Conservation (phyloP, 345 rosid genomes). For the Hibiscus tridactylites region DNA sequence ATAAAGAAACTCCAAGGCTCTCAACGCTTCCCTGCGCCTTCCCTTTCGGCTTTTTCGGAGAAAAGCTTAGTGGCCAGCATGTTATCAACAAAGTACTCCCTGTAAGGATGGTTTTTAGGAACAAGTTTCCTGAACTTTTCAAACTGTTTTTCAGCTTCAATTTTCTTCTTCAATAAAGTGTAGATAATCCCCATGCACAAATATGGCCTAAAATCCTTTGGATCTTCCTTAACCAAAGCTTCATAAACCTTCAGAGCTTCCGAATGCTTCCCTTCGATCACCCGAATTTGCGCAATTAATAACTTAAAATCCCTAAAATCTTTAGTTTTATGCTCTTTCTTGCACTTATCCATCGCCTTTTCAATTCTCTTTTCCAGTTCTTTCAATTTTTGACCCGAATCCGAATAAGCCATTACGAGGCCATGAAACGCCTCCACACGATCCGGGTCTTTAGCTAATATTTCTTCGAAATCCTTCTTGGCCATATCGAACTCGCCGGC, state of each 20-base stretch:
- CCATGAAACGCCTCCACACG: slow-evolving; percentile 90
- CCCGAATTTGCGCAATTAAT: slow-evolving; percentile 64
- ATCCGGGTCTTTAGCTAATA: slow-evolving; percentile 57
- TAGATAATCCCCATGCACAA: slow-evolving; percentile 85
- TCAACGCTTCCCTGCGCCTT: slow-evolving; percentile 33
- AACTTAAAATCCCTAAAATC: slow-evolving; percentile 76
- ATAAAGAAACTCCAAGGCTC: not conserved
- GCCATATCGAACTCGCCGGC: slow-evolving; percentile 61
- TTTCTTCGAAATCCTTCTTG: slow-evolving; percentile 45
- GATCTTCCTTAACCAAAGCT: slow-evolving; percentile 79
- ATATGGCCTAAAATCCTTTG: slow-evolving; percentile 87
- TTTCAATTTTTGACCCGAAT: slow-evolving; percentile 36
- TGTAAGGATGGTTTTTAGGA: slow-evolving; percentile 76
- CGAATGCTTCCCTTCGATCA: slow-evolving; percentile 50
- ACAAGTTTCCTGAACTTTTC: slow-evolving; percentile 74
- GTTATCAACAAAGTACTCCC: slow-evolving; percentile 69
- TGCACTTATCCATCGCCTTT: slow-evolving; percentile 64
- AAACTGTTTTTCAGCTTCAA: slow-evolving; percentile 79
- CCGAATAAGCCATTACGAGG: slow-evolving; percentile 58
- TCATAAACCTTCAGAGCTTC: slow-evolving; percentile 80
- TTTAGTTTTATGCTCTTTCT: slow-evolving; percentile 53
- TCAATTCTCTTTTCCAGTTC: slow-evolving; percentile 49
- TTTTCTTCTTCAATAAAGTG: slow-evolving; percentile 59
- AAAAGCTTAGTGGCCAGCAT: slow-evolving; percentile 63
- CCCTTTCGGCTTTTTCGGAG: slow-evolving; percentile 47